A percentile compares a stretch with the other conserved stretches of the same genome.
phyloP scores from a whole-genome alignment of 202 grass and related monocot genomes.

The Musa balbisiana region DNA sequence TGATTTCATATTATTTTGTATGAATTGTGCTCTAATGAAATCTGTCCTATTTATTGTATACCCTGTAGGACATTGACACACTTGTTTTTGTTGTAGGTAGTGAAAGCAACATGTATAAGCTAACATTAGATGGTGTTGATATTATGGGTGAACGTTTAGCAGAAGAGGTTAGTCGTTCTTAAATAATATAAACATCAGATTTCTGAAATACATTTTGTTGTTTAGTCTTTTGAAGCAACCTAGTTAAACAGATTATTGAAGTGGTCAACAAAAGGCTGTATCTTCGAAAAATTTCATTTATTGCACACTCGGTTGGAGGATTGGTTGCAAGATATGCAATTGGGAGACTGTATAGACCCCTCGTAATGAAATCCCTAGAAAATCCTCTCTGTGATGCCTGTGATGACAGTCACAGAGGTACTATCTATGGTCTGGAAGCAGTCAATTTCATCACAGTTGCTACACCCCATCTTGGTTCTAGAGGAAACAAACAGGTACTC shows the following conservation, averaged over 20 bases:
- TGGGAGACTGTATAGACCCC: slow-evolving; percentile 66
- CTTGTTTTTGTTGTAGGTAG: slow-evolving; percentile 53
- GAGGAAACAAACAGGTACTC: slow-evolving; percentile 79
- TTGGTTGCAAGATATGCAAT: slow-evolving; percentile 94
- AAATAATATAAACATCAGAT: background rate
- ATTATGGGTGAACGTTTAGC: slow-evolving; percentile 93
- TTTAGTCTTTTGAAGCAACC: slow-evolving; percentile 27
- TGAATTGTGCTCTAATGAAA: no score
- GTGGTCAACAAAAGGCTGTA: slow-evolving; percentile 51
- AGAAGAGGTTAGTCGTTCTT: slow-evolving; percentile 55
- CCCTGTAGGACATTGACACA: slow-evolving; percentile 6
- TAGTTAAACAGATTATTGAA: slow-evolving; percentile 55
- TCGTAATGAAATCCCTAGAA: slow-evolving; percentile 28
- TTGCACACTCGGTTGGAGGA: slow-evolving; percentile 90
- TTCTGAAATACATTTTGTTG: slow-evolving; percentile 3
- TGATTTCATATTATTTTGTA: no score
- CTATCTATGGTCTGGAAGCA: slow-evolving; percentile 76
- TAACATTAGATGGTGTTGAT: slow-evolving; percentile 96
- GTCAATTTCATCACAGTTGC: slow-evolving; percentile 95
- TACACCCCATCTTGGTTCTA: slow-evolving; percentile 95
- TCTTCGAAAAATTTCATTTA: slow-evolving; percentile 84
- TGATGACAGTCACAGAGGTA: slow-evolving; percentile 34
- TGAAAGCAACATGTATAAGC: slow-evolving; percentile 67
- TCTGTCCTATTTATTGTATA: slow-evolving; percentile 1
- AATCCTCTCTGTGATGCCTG: slow-evolving; percentile 22